Percentiles rank a stretch among this genome's conserved stretches.
Conservation (phyloP, 2,329 filamentous ascomycete species). For the Incumbomyces delicatus region DNA sequence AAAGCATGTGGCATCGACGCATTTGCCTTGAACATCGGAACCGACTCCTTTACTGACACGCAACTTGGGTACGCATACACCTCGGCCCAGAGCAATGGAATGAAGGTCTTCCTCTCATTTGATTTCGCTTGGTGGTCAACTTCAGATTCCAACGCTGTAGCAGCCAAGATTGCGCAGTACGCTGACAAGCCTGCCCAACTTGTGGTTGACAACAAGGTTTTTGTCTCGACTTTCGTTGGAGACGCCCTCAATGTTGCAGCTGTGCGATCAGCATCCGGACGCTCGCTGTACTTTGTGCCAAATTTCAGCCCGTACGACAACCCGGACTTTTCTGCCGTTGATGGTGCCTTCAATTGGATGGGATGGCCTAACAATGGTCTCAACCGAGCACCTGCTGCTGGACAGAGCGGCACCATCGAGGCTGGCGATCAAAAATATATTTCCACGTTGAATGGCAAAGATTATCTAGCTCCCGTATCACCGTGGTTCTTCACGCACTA, state of each 20-base stretch:
- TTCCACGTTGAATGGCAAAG: conserved; percentile 29
- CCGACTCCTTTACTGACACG: conserved; percentile 33
- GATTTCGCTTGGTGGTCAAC: conserved; percentile 44
- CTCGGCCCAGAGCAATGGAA: conserved; percentile 36
- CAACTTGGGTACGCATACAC: conserved; percentile 42
- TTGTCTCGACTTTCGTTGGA: conserved; percentile 46
- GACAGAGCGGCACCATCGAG: conserved; percentile 33
- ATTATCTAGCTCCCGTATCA: conserved; percentile 42
- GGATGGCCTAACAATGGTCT: conserved; percentile 34
- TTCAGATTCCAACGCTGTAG: conserved; percentile 31
- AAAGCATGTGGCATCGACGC: conserved; percentile 38
- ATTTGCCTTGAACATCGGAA: conserved; percentile 43
- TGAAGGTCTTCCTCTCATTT: conserved; percentile 50
- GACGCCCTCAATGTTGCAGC: conserved; percentile 34
- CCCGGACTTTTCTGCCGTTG: conserved; percentile 29
- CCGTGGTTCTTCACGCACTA: conserved; percentile 46
- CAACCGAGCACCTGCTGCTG: conserved; percentile 41
- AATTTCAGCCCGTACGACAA: conserved; percentile 42
- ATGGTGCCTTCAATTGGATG: conserved; percentile 37
- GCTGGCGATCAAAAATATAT: conserved; percentile 28
- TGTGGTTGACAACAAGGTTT: conserved; percentile 39
- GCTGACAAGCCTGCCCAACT: conserved; percentile 38
- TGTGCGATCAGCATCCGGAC: conserved; percentile 35
- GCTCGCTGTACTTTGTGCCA: conserved; percentile 40
- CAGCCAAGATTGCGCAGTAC: conserved; percentile 39